These are phyloP conservation scores for Penicillium bialowiezense DNA, from an alignment of 495 filamentous ascomycete genomes.

Conservation along the genomic window DNA sequence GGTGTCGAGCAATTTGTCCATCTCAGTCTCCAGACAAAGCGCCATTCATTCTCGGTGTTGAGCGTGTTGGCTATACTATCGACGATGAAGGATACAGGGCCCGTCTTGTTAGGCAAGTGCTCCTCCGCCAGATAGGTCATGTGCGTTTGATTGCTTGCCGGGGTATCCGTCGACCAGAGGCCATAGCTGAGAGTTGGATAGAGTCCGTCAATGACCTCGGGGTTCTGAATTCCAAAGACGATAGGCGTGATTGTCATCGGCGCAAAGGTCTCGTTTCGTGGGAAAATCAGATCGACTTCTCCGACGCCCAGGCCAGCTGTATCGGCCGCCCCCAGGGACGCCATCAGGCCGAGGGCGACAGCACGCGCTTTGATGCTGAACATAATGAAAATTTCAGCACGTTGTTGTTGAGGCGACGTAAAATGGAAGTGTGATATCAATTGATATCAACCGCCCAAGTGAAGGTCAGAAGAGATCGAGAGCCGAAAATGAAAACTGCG, in stretches of 20 bases:
- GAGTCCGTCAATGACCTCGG: slow-evolving; percentile 1
- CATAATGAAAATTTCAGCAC: background rate
- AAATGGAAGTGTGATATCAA: slow-evolving; percentile 2
- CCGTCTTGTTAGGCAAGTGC: slow-evolving; percentile 2
- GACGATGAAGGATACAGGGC: background rate
- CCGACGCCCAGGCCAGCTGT: slow-evolving; percentile 5
- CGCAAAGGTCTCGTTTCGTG: slow-evolving; percentile 6
- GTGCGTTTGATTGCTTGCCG: background rate
- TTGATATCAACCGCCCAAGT: slow-evolving; percentile 1
- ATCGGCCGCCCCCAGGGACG: background rate
- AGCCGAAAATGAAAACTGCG: slow-evolving; percentile 1
- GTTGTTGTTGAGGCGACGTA: background rate
- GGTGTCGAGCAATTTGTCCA: slow-evolving; percentile 7
- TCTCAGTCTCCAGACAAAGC: slow-evolving; percentile 2
- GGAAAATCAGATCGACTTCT: slow-evolving; percentile 8
- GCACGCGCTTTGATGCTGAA: background rate
- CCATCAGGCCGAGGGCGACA: slow-evolving; percentile 1
- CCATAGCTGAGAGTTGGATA: slow-evolving; percentile 3
- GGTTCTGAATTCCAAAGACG: slow-evolving; percentile 7
- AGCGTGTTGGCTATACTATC: slow-evolving; percentile 5
- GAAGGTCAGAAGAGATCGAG: slow-evolving; percentile 2
- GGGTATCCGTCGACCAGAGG: slow-evolving; percentile 2
- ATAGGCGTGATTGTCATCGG: slow-evolving; percentile 5
- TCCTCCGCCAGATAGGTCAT: background rate
- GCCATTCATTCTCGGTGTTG: slow-evolving; percentile 7